Evolutionary conservation across 331 rosid species (phyloP), one percentile per base, ranked within the genome.

Genomic region (Quercus lobata): DNA sequence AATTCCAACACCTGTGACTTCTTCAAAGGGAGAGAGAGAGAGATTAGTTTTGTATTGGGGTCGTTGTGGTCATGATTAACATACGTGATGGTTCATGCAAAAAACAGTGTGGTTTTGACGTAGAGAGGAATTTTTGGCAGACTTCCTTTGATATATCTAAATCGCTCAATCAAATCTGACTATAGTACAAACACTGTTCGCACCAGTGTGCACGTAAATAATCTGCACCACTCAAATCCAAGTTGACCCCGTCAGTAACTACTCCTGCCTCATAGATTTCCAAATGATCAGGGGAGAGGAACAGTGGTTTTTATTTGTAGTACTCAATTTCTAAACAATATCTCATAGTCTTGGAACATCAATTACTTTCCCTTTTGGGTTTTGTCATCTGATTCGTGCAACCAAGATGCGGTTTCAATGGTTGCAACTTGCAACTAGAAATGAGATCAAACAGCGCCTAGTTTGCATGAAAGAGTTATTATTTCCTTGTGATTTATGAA

Each of bases 161-260:
- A 86, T 92, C 90, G 85, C 72, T 77, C 76, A 71, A 84, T 94
- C 97, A 92, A 89, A 89, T 90, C 92, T 15, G 68, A 82, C 80
- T 70, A 80, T 76, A 79, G 70, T 78, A 57, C 10, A 58, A 75
- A 66, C 80, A 93, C 93, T 89, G 93, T 91, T 88, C 17, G 21
- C 61, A 83, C 53, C 56, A 77, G 85, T 70, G 77, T 77, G 85
- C 97, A 93, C 94, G 98, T 84, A 79, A 93, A 76, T 86, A 77
- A 71, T 78, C 80, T 76, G 86, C 58, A 78, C 84, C 82, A 78
- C 87, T 66, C 70, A 61, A 57, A 41, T 41, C 35, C 16, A 75
- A 55, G 66, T 22, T 78, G 82, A 84, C 86, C 71, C 29, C 17
- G 37, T 63, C 70, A 27, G 17, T 30, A 30, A 68, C 72, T 18